Evolutionary conservation across 2,329 filamentous ascomycete genomes (phyloP).

Genomic region (Thielaviopsis musarum): DNA sequence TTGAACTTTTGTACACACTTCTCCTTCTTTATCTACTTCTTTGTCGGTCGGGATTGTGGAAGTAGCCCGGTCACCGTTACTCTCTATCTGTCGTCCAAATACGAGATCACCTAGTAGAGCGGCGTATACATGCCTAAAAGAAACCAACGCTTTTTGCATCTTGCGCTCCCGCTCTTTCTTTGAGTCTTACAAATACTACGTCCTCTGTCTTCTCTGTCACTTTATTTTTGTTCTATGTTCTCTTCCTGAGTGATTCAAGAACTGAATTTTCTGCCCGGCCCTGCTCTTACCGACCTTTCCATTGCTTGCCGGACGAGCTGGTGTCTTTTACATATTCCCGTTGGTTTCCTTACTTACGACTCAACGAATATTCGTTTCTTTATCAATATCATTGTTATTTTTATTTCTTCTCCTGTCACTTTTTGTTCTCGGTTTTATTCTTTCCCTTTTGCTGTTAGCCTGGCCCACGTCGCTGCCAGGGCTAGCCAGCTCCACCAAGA

Average conservation of each 20-base stretch:
- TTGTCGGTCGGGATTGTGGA: too few species aligned
- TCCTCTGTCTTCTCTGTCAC: not conserved
- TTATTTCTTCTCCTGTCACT: not conserved
- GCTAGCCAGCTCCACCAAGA: too few species aligned
- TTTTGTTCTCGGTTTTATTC: not conserved
- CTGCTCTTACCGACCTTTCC: not conserved
- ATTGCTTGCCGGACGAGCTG: not conserved
- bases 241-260: not conserved
- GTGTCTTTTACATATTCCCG: too few species aligned
- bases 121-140: not conserved
- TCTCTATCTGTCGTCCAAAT: not conserved
- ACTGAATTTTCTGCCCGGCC: not conserved
- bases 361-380: not conserved
- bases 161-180: not conserved
- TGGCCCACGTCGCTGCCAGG: too few species aligned
- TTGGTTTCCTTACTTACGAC: not conserved
- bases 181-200: not conserved
- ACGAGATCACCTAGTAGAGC: not conserved
- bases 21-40: too few species aligned
- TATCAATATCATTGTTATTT: not conserved
- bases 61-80: too few species aligned
- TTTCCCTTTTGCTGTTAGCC: not conserved
- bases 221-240: not conserved
- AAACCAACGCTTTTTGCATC: not conserved
- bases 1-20: too few species aligned